Evolutionary conservation across 2,329 filamentous ascomycete species (phyloP).

Genomic region (Dryadomyces sulphureus): DNA sequence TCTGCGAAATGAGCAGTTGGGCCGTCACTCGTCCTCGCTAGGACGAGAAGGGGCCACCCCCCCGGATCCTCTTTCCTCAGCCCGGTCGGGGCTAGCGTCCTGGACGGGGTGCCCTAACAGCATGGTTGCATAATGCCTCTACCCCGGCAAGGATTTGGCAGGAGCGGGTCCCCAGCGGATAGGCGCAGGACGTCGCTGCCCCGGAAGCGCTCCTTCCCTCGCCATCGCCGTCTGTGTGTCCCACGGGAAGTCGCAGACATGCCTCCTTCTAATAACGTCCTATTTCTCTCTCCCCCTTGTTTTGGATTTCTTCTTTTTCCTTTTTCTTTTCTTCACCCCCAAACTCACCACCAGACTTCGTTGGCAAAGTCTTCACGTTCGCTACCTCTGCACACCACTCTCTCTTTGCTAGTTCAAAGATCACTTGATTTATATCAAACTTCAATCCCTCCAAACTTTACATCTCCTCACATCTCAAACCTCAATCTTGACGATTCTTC

Average conservation of each 20-base stretch:
- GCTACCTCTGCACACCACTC: conserved; percentile 5
- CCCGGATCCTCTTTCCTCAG: not conserved
- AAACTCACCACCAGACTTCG: conserved; percentile 25
- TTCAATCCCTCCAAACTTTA: not conserved
- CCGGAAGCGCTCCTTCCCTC: not conserved
- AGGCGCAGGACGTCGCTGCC: not conserved
- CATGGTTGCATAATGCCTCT: not conserved
- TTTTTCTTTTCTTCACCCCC: not conserved
- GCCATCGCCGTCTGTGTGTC: not conserved
- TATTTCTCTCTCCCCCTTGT: not conserved
- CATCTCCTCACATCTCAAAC: not conserved
- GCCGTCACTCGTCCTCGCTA: not conserved
- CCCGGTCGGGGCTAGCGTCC: not conserved
- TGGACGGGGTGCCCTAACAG: not conserved
- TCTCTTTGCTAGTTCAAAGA: not conserved
- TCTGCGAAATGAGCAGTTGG: not conserved
- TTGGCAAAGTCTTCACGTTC: conserved; percentile 36
- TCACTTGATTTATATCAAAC: no score
- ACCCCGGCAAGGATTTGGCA: not conserved
- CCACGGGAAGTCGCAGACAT: not conserved
- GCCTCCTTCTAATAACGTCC: not conserved
- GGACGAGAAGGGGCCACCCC: not conserved
- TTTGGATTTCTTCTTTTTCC: not conserved
- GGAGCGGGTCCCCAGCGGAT: not conserved
- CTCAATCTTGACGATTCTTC: not conserved